Evolutionary conservation across 495 filamentous ascomycete species (phyloP), one percentile per base, ranked within the genome.

Genomic region (Penicillium manginii): DNA sequence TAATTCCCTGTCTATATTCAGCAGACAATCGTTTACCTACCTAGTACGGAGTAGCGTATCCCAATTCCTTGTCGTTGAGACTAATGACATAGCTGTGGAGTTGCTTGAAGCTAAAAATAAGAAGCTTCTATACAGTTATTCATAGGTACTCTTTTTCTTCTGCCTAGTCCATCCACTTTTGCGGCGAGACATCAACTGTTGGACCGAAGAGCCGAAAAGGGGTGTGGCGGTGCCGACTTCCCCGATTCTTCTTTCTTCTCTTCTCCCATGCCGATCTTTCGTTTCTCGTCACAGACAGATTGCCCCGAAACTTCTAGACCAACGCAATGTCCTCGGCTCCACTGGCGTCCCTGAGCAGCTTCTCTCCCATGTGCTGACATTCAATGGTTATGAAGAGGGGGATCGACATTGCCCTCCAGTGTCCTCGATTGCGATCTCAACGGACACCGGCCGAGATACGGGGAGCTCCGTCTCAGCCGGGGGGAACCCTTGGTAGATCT

Each of bases 221-320:
- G 22, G 19, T 22, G 45, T 57, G 54, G 54, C 54, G 54, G 54
- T 57, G 45, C 46, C 15, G 54, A 50, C 22, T 31, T 12, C 17
- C n/a, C 17, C 50, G 17, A 52, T 23, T 22, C 47, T 50, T 31
- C 37, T 50, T 19, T 26, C 32, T 42, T 43, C n/a, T 22, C 47
- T 50, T 31, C 37, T 50, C 32, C 31, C 32, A 50, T 43, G 31
- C 10, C 46, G 52, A 56, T 59, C 56, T 42, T 47, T 52, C 52
- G 55, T 48, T 55, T 43, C 19, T 26, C 29, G 61, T 63, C 52
- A 56, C 47, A 59, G 6, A 37, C 39, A 52, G 9, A 63, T 59
- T 59, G 45, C 45, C 5, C 1, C 18, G 22, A 22, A 23, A n/a
- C 46, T 57, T 57, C 54, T 18, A 57, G 54, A 57, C 45, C 46